These are phyloP conservation scores for Ceratocystiopsis sp. DNA, from an alignment of 2,329 filamentous ascomycete species.

Conservation along the genomic window DNA sequence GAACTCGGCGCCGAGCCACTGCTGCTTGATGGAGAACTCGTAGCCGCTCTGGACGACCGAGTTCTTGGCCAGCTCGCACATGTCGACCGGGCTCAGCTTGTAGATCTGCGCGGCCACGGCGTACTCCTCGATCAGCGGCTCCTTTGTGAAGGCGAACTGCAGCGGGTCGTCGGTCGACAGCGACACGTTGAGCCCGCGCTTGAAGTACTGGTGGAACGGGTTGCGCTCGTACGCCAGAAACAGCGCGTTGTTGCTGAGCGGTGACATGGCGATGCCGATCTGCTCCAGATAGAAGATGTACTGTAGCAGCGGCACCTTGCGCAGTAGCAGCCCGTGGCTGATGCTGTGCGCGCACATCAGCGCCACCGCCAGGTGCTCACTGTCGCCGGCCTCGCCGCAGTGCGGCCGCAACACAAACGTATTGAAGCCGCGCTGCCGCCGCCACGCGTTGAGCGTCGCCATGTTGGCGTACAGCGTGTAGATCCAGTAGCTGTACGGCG, in stretches of 20 bases:
- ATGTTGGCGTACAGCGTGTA: slow-evolving; percentile 96
- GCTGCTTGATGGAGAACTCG: slow-evolving; percentile 71
- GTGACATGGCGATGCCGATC: slow-evolving; percentile 98
- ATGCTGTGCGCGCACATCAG: slow-evolving; percentile 92
- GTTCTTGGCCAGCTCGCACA: slow-evolving; percentile 96
- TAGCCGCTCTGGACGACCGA: slow-evolving; percentile 92
- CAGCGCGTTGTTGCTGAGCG: slow-evolving; percentile 89
- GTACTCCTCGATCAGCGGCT: slow-evolving; percentile 95
- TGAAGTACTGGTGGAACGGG: slow-evolving; percentile 90
- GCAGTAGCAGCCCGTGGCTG: slow-evolving; percentile 78
- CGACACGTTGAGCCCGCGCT: slow-evolving; percentile 85
- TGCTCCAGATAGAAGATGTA: slow-evolving; percentile 98
- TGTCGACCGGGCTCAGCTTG: slow-evolving; percentile 89
- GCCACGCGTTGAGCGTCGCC: slow-evolving; percentile 78
- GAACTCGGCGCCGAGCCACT: slow-evolving; percentile 75
- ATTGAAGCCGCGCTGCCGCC: slow-evolving; percentile 83
- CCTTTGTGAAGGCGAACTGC: slow-evolving; percentile 96
- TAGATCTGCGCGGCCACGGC: slow-evolving; percentile 97
- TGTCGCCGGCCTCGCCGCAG: slow-evolving; percentile 92
- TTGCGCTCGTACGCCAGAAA: slow-evolving; percentile 96
- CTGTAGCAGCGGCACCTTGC: slow-evolving; percentile 87
- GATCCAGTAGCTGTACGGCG: slow-evolving; percentile 97
- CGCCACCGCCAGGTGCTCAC: slow-evolving; percentile 84
- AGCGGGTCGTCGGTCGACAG: slow-evolving; percentile 92
- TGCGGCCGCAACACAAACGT: slow-evolving; percentile 87